These are phyloP conservation scores for Rhizodiscina lignyota DNA, from an alignment of 495 filamentous ascomycete species.

Conservation along the genomic window DNA sequence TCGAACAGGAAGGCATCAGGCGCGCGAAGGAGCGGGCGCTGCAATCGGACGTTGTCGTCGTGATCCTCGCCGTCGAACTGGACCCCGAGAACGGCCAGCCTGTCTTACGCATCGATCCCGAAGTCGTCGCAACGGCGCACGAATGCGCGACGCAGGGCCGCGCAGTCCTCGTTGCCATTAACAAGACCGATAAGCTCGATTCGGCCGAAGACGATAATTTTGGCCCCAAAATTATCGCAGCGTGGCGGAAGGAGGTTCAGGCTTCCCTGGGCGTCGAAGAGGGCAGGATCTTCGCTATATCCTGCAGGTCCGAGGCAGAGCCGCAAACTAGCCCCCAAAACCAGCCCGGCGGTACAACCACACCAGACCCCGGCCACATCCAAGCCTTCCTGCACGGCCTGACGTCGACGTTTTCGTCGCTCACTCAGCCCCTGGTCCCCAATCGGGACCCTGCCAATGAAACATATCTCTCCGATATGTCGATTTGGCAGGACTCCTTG, in stretches of 20 bases:
- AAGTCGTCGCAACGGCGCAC: slow-evolving; percentile 39
- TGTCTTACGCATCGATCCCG: slow-evolving; percentile 32
- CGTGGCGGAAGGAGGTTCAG: slow-evolving; percentile 4
- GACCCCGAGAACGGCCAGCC: slow-evolving; percentile 12
- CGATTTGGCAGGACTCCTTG: slow-evolving; percentile 66
- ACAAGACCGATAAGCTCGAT: slow-evolving; percentile 57
- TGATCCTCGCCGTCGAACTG: slow-evolving; percentile 54
- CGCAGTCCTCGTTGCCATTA: slow-evolving; percentile 54
- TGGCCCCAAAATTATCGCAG: slow-evolving; percentile 2
- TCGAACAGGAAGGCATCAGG: slow-evolving; percentile 84
- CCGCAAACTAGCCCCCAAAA: slow-evolving; percentile 1
- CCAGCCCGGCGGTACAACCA: background rate
- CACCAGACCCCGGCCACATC: slow-evolving; percentile 45
- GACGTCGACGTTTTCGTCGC: slow-evolving; percentile 46
- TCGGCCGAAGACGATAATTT: slow-evolving; percentile 9
- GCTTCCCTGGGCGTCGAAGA: slow-evolving; percentile 21
- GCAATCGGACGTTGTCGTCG: slow-evolving; percentile 74
- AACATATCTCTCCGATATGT: slow-evolving; percentile 20
- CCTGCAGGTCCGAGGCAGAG: slow-evolving; percentile 35
- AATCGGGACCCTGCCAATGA: slow-evolving; percentile 6
- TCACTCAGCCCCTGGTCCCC: slow-evolving; percentile 42
- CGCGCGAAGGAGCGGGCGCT: slow-evolving; percentile 65
- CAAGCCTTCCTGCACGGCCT: slow-evolving; percentile 51
- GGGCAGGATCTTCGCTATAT: slow-evolving; percentile 44
- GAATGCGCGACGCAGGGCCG: slow-evolving; percentile 37